Evolutionary conservation across 2,329 filamentous ascomycete species (phyloP).

Genomic region (Madurella fahalii): DNA sequence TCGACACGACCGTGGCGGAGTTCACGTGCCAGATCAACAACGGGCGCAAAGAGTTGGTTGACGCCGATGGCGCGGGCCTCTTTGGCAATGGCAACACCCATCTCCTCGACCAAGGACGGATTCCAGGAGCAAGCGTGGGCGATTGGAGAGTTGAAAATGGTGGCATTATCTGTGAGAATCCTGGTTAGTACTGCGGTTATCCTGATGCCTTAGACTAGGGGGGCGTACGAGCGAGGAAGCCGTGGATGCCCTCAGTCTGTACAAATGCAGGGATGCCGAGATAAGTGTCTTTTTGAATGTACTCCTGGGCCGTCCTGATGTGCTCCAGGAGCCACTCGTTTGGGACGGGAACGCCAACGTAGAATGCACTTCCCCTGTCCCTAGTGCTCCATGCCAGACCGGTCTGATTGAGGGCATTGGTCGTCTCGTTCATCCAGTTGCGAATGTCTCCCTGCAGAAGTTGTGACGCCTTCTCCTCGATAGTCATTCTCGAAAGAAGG

Average conservation of each 20-base stretch:
- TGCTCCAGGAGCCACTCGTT: slow-evolving; percentile 60
- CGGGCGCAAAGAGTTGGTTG: slow-evolving; percentile 68
- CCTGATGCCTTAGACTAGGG: too few relatives aligned
- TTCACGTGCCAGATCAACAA: slow-evolving; percentile 68
- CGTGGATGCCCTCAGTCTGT: slow-evolving; percentile 72
- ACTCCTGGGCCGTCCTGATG: slow-evolving; percentile 64
- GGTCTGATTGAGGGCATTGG: slow-evolving; percentile 62
- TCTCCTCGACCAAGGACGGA: slow-evolving; percentile 57
- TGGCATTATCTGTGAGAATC: slow-evolving; percentile 50
- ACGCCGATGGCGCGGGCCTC: slow-evolving; percentile 65
- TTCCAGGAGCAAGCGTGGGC: slow-evolving; percentile 70
- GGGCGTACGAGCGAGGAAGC: slow-evolving; percentile 54
- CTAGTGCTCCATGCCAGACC: slow-evolving; percentile 65
- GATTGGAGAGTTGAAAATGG: slow-evolving; percentile 76
- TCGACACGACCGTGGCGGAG: slow-evolving; percentile 69
- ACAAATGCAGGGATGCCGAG: slow-evolving; percentile 69
- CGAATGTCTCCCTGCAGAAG: slow-evolving; percentile 65
- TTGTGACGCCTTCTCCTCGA: slow-evolving; percentile 69
- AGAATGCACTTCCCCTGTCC: slow-evolving; percentile 64
- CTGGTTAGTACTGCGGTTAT: not conserved
- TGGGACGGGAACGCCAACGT: slow-evolving; percentile 58
- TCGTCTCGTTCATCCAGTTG: slow-evolving; percentile 69
- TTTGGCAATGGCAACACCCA: slow-evolving; percentile 61
- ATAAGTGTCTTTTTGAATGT: slow-evolving; percentile 61
- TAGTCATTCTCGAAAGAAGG: slow-evolving; percentile 67